Base-by-base conservation (phyloP, 163 green algal genomes). In the Scenedesmus sp. region DNA sequence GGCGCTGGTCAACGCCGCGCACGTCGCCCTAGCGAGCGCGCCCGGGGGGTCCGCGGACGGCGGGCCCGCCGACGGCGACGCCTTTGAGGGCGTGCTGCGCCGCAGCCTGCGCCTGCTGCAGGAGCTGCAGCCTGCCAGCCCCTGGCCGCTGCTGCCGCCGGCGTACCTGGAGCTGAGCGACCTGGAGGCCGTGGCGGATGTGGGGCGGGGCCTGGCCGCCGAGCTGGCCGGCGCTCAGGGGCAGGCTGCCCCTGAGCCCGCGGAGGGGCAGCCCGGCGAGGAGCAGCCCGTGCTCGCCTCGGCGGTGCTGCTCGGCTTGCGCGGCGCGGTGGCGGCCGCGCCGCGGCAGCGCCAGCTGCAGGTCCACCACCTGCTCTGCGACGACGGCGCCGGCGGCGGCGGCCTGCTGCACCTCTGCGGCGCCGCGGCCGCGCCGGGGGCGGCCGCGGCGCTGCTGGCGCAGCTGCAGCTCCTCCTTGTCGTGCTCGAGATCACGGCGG, bases 401-500 rank as follows among this genome's bases (percentile, higher is more conserved):
- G 10, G 39, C 39, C 7, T 47, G 39, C 39, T 10, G 39, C 39
- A 15, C 7, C 39, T 47, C 6, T 33, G 31, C n/a, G 34, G 22
- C 54, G 36, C 63, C 54, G 63, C 63, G 36, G 63, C 63, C 54
- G 63, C 63, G 63, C 63, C 22, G 36, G 9, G 0, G 34, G 48
- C 66, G 53, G 48, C 66, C 63, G 66, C 66, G 53, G 9, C 29
- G 36, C 29, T 65, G 36, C 22, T 76, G 51, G 9, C 48, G 18
- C 20, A 34, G 34, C 51, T 76, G 51, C 67, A 65, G 67, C 50
- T 76, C 50, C 67, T 76, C 50, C 51, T 76, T 33, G 67, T 76
- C 34, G 10, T 76, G 34, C 57, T 64, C 4, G 67, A 76, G 22
- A 39, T 6, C 0, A 45, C 33, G 26, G 13, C 15, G 28, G 67